Conservation (phyloP, 192 early-diverging fungal species). For the Podila epicladia region DNA sequence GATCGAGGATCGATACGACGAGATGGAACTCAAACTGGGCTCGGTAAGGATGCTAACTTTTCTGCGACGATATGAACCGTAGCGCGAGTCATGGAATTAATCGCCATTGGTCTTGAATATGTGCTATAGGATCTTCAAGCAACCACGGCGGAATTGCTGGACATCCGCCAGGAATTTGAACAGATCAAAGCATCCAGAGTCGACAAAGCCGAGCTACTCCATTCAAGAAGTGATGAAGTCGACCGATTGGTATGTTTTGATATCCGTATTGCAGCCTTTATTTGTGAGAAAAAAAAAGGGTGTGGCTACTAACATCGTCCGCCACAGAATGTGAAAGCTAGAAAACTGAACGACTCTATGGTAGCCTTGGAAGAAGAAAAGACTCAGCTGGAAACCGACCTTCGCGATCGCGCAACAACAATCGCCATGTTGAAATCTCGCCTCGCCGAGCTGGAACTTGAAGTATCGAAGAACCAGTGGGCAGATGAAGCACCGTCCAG, state of each 20-base stretch:
- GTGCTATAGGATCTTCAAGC: conserved; percentile 32
- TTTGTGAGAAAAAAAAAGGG: not conserved
- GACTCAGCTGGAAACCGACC: conserved; percentile 33
- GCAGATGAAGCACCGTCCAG: conserved; percentile 13
- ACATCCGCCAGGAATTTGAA: conserved; percentile 46
- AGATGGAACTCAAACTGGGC: conserved; percentile 50
- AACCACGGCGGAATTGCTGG: conserved; percentile 26
- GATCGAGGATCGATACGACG: conserved; percentile 47
- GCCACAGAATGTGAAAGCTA: conserved; percentile 26
- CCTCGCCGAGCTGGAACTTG: conserved; percentile 26
- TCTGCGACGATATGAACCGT: too few species aligned
- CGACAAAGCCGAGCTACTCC: conserved; percentile 37
- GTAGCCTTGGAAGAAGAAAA: conserved; percentile 38
- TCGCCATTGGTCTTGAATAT: not conserved
- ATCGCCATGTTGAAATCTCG: conserved; percentile 52
- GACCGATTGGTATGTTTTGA: conserved; percentile 46
- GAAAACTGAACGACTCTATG: conserved; percentile 43
- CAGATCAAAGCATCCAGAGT: conserved; percentile 34
- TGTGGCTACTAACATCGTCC: not conserved
- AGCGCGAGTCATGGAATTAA: not conserved
- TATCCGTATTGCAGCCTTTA: not conserved
- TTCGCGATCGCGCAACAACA: conserved; percentile 40
- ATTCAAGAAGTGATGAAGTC: conserved; percentile 44
- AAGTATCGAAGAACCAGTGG: conserved; percentile 25
- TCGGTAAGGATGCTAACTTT: conserved; percentile 11